Evolutionary conservation across 768 basidiomycete genomes (phyloP).

Genomic region (Boletus sp.): DNA sequence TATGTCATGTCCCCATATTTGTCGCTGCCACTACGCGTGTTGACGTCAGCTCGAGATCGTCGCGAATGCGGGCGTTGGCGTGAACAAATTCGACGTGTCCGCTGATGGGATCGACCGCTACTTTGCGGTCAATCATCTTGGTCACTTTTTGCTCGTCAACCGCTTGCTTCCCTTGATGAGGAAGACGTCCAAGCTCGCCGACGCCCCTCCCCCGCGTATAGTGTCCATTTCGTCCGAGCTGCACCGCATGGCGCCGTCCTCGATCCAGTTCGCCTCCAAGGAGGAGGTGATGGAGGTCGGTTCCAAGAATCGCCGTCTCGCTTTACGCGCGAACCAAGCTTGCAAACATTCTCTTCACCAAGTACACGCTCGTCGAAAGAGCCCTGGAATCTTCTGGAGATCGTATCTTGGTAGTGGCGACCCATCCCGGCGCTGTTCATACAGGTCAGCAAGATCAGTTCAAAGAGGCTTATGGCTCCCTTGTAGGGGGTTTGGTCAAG

Average conservation of each 20-base stretch:
- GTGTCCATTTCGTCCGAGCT: slow-evolving; percentile 5
- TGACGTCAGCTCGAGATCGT: not conserved
- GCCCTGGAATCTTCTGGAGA: not conserved
- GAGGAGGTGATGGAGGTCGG: not conserved
- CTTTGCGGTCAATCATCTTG: not conserved
- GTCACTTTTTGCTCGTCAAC: not conserved
- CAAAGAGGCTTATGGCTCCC: not conserved
- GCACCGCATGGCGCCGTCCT: slow-evolving; percentile 1
- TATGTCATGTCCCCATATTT: not conserved
- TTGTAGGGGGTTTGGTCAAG: slow-evolving; percentile 12
- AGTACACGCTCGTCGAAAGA: not conserved
- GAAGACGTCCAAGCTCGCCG: not conserved
- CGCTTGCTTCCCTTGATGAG: slow-evolving; percentile 3
- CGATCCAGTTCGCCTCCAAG: not conserved
- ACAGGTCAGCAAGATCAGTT: slow-evolving; percentile 1
- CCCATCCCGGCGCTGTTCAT: not conserved
- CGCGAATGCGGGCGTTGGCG: not conserved
- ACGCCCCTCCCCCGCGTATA: not conserved
- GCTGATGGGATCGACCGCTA: not conserved
- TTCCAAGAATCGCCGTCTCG: not conserved
- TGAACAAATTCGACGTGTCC: not conserved
- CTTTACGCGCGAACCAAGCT: slow-evolving; percentile 7
- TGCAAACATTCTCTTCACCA: not conserved
- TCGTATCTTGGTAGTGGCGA: not conserved
- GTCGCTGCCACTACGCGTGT: too few relatives aligned